phyloP scores from a whole-genome alignment of 2,329 filamentous ascomycete genomes.

The Penicillium freii region DNA sequence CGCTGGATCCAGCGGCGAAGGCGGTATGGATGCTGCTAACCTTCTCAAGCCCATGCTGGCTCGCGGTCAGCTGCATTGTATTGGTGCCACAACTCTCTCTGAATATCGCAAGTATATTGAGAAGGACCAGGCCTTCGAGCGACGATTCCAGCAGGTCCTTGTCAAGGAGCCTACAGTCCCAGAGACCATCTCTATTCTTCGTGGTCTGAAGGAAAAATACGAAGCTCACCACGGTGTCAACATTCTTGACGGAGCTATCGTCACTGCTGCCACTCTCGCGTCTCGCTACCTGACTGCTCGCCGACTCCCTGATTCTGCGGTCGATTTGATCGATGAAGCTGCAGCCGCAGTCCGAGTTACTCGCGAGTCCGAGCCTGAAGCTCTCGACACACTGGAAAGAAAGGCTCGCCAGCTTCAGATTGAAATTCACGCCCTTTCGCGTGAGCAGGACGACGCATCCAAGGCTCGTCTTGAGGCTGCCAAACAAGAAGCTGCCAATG shows the following conservation, averaged over 20 bases:
- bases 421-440: conserved; percentile 90
- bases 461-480: conserved; percentile 77
- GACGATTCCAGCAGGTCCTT: conserved; percentile 96
- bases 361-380: conserved; percentile 92
- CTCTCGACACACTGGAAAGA: conserved; percentile 90
- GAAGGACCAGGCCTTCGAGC: conserved; percentile 96
- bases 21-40: conserved; percentile 98
- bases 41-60: conserved; percentile 97
- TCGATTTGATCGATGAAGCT: conserved; percentile 94
- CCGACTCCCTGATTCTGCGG: conserved; percentile 90
- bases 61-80: conserved; percentile 93
- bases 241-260: conserved; percentile 90
- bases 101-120: conserved; percentile 99
- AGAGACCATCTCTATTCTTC: conserved; percentile 96
- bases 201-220: conserved; percentile 96
- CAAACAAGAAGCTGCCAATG: conserved; percentile 87
- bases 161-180: conserved; percentile 88
- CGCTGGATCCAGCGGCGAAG: conserved; percentile 88
- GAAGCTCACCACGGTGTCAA: conserved; percentile 98
- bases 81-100: conserved; percentile 89
- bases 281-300: conserved; percentile 89
- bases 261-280: conserved; percentile 85
- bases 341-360: conserved; percentile 95
- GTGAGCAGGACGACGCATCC: conserved; percentile 93
- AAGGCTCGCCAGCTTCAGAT: conserved; percentile 89